A percentile compares a stretch with the other conserved stretches of the same genome.
Evolutionary conservation across 139 green algal genomes (phyloP).

Genomic region (Picochlorum sp.): DNA sequence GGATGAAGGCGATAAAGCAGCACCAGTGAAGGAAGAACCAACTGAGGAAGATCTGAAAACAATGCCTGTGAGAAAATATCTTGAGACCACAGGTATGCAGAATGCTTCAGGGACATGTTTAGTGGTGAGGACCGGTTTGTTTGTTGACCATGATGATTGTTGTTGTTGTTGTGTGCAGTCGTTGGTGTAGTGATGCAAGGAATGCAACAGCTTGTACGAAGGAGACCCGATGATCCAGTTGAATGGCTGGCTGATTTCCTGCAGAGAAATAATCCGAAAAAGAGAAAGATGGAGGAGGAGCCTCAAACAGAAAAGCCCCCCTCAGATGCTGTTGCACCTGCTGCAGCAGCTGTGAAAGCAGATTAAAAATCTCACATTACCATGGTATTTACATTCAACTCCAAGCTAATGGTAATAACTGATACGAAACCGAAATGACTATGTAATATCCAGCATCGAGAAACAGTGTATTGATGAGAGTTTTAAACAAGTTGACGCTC

Average conservation of each 20-base stretch:
- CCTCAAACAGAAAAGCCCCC: neutral
- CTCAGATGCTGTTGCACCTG: no score
- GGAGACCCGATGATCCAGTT: conserved; percentile 70
- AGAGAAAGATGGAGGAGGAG: conserved; percentile 14
- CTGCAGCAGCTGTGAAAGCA: no score
- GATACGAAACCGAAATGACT: no score
- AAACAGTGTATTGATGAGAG: no score
- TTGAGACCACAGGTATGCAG: conserved; percentile 35
- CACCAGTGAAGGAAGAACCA: neutral
- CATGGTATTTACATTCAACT: no score
- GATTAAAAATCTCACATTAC: no score
- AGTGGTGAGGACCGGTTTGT: neutral
- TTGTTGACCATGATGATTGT: neutral
- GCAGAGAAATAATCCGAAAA: conserved; percentile 67
- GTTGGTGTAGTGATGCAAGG: conserved; percentile 74
- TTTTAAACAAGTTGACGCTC: no score
- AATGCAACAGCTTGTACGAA: conserved; percentile 61
- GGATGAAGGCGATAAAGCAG: no score
- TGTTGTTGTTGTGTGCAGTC: conserved; percentile 34
- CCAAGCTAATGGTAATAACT: no score
- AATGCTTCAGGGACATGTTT: neutral
- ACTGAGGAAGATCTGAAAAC: conserved; percentile 2
- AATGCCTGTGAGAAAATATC: conserved; percentile 64
- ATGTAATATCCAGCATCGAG: no score
- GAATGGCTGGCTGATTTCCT: conserved; percentile 74